Evolutionary conservation across 2,329 filamentous ascomycete species (phyloP), one percentile per base, ranked within the genome.

Genomic region (Didymella exigua): DNA sequence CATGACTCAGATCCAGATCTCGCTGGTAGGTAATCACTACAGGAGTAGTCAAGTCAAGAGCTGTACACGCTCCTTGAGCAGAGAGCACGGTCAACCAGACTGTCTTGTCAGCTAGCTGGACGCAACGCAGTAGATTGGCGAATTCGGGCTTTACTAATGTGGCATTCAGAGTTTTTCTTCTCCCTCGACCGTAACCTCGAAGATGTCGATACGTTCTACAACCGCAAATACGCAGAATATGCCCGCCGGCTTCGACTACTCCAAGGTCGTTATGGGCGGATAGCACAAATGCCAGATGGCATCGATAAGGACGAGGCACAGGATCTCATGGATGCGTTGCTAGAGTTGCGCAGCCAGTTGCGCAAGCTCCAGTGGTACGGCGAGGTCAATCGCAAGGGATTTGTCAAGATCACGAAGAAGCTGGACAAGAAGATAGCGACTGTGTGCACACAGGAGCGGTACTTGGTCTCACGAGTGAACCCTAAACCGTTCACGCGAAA

Each of bases 321-420:
- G 74, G 95, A 99, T 76, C 82, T 98, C 41, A 89, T 96, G 80
- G 91, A 89, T 30, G 92, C 93, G 30, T 80, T 99, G 45, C 84
- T 98, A 27, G 95, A 99, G 76, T 82, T 98, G 56, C 86, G 95
- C 53, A 89, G 88, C 47, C 90, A 96, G 71, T 78, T 98, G 63
- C 85, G 95, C 56, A 98, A 98, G 69, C 81, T 99, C 47, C 90
- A 96, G 75, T 98, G 93, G 93, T 99, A 98, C 73, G 93, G 93
- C 44, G 93, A 98, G 77, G 93, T 98, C 69, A 99, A 99, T 75
- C 86, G 93, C 47, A 84, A 91, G 61, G 95, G 95, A 2, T 99
- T 99, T 70, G 86, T 96, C 74, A 99, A 99, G 79, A 99, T 99
- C 75, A 96, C 95, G 46, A 99, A 99, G 81, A 99, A 99, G 77